These are phyloP conservation scores for Rhododendron ferrugineum DNA, from an alignment of 148 eudicot genomes.

Conservation along the genomic window DNA sequence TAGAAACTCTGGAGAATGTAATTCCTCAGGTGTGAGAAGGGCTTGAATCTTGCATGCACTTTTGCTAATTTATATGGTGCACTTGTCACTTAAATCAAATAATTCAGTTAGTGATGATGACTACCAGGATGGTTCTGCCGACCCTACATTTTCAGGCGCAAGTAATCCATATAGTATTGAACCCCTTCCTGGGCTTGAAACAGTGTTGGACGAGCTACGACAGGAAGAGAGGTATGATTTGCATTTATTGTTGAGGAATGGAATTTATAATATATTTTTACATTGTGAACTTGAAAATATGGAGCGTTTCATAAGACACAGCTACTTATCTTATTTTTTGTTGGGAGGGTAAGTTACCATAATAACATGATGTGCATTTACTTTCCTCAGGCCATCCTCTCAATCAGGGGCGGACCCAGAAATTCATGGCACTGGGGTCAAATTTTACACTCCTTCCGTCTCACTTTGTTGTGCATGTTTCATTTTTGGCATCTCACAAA, in stretches of 20 bases:
- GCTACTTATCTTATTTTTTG: background rate
- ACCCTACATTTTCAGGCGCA: slow-evolving; percentile 34
- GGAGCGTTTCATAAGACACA: background rate
- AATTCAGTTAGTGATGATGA: background rate
- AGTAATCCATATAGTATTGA: slow-evolving; percentile 43
- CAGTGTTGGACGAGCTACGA: slow-evolving; percentile 65
- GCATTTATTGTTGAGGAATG: slow-evolving; percentile 2
- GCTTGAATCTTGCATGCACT: background rate
- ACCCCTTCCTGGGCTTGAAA: slow-evolving; percentile 82
- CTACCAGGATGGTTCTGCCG: slow-evolving; percentile 50
- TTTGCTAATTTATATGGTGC: background rate
- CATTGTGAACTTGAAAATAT: background rate
- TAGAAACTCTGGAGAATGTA: slow-evolving; percentile 91
- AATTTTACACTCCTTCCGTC: no score
- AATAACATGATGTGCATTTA: background rate
- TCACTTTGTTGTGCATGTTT: no score
- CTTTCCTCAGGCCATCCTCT: background rate
- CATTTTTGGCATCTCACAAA: no score
- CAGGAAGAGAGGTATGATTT: slow-evolving; percentile 72
- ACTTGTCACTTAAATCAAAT: background rate
- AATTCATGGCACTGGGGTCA: no score
- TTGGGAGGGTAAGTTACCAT: background rate
- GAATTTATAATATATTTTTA: background rate
- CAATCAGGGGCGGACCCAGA: no score
- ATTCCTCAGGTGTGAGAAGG: slow-evolving; percentile 70